A percentile compares a stretch with the other conserved stretches of the same genome.
Evolutionary conservation across 495 filamentous ascomycete genomes (phyloP).

Genomic region (Penicillium bovifimosum): DNA sequence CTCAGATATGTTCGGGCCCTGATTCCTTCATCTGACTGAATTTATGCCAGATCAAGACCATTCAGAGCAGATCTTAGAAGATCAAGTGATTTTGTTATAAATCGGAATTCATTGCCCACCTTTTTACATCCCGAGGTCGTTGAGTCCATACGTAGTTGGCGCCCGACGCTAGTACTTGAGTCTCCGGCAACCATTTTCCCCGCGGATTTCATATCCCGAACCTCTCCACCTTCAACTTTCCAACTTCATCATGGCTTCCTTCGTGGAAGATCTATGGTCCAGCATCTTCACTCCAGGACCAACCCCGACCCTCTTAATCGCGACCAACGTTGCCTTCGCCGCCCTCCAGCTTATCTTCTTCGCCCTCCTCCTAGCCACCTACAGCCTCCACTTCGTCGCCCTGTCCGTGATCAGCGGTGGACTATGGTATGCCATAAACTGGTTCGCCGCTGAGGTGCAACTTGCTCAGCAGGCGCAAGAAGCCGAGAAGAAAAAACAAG

Average conservation of each 20-base stretch:
- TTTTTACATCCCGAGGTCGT: too few relatives aligned
- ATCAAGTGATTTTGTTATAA: too few relatives aligned
- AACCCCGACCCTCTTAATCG: slow-evolving; percentile 79
- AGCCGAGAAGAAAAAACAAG: slow-evolving; percentile 37
- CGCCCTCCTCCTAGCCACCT: slow-evolving; percentile 69
- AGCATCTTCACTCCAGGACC: slow-evolving; percentile 90
- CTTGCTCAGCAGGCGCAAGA: slow-evolving; percentile 55
- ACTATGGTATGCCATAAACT: slow-evolving; percentile 92
- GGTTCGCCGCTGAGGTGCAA: slow-evolving; percentile 82
- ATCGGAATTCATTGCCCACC: not conserved
- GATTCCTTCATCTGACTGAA: not conserved
- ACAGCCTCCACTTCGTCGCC: slow-evolving; percentile 81
- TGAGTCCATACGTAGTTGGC: too few relatives aligned
- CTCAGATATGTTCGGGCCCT: not conserved
- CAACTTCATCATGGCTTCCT: slow-evolving; percentile 61
- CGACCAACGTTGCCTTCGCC: slow-evolving; percentile 86
- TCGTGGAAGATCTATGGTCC: slow-evolving; percentile 76
- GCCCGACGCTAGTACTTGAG: too few relatives aligned
- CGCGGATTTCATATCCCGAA: slow-evolving; percentile 24
- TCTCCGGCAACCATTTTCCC: slow-evolving; percentile 3
- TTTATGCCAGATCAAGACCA: not conserved
- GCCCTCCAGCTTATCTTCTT: slow-evolving; percentile 75
- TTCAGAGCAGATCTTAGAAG: too few relatives aligned
- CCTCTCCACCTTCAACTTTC: slow-evolving; percentile 7
- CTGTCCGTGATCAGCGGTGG: slow-evolving; percentile 72